Evolutionary conservation across 768 basidiomycete genomes (phyloP).

Genomic region (Phylloporus rhodoxanthus): DNA sequence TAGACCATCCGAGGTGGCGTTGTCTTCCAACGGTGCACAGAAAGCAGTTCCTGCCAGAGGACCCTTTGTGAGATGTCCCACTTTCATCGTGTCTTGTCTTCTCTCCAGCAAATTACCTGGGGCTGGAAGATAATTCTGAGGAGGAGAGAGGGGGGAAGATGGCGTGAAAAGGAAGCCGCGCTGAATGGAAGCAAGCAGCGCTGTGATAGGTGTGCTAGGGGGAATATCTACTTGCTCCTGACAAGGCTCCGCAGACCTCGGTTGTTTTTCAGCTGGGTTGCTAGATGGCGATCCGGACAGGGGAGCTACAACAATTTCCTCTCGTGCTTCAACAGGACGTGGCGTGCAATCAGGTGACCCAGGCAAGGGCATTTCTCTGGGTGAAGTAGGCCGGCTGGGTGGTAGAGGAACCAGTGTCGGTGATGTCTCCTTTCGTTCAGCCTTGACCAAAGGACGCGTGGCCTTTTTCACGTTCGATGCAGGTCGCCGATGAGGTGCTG

Average conservation of each 20-base stretch:
- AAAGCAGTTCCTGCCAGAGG: constrained; percentile 1
- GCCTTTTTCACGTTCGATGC: constrained; percentile 4
- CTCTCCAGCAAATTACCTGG: constrained; percentile 2
- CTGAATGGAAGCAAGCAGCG: constrained; percentile 56
- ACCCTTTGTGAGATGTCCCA: not conserved
- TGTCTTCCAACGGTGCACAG: constrained; percentile 9
- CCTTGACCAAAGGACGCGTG: constrained; percentile 11
- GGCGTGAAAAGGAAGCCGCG: constrained; percentile 65
- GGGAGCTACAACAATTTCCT: not conserved
- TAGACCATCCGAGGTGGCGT: constrained; percentile 6
- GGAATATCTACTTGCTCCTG: constrained; percentile 1
- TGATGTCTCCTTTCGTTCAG: constrained; percentile 9
- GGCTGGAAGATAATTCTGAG: constrained; percentile 37
- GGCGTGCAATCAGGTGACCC: constrained; percentile 13
- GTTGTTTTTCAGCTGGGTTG: not conserved
- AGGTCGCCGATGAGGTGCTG: constrained; percentile 8
- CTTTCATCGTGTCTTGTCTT: constrained; percentile 2
- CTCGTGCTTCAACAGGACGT: constrained; percentile 1
- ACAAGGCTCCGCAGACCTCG: not conserved
- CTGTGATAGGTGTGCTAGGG: constrained; percentile 60
- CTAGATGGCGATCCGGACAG: not conserved
- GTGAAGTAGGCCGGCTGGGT: constrained; percentile 17
- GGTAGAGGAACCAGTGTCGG: constrained; percentile 19
- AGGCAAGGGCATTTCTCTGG: constrained; percentile 18
- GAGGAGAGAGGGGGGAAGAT: constrained; percentile 55